Percentiles rank a stretch among this genome's conserved stretches.
Conservation (phyloP, 2,329 filamentous ascomycete species). For the Phialophora tarda region DNA sequence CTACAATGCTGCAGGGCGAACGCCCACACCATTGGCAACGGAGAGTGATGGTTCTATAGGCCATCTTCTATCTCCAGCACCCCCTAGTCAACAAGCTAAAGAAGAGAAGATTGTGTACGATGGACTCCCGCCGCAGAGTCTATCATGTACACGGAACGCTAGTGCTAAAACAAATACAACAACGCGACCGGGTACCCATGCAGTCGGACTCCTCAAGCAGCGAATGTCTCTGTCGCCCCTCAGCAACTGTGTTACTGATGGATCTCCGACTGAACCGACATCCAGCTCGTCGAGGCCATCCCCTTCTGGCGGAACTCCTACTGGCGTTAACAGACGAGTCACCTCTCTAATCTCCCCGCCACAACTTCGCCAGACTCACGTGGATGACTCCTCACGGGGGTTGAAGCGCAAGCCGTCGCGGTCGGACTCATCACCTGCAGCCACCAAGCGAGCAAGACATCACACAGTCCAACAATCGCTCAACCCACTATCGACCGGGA, state of each 20-base stretch:
- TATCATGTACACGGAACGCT: not conserved
- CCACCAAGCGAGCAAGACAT: conserved; percentile 3
- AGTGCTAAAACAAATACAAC: not conserved
- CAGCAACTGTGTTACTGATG: not conserved
- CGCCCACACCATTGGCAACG: not conserved
- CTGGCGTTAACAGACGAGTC: not conserved
- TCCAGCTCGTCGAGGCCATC: not conserved
- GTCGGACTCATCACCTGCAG: not conserved
- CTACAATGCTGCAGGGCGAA: not conserved
- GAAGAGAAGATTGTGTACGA: not conserved
- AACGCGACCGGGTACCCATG: not conserved
- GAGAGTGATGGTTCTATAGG: not conserved
- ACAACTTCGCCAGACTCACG: not conserved
- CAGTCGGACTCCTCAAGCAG: not conserved
- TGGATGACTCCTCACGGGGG: not conserved
- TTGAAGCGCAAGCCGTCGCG: conserved; percentile 4
- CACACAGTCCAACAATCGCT: not conserved
- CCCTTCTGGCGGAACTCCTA: not conserved
- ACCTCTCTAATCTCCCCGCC: not conserved
- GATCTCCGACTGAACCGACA: too few relatives aligned
- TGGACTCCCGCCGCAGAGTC: not conserved
- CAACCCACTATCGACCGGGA: not conserved
- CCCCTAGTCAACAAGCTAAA: not conserved
- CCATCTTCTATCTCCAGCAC: not conserved
- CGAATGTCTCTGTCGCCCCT: not conserved